These are phyloP conservation scores for Paraconiothyrium sp. DNA, from an alignment of 2,329 filamentous ascomycete species.

Conservation along the genomic window DNA sequence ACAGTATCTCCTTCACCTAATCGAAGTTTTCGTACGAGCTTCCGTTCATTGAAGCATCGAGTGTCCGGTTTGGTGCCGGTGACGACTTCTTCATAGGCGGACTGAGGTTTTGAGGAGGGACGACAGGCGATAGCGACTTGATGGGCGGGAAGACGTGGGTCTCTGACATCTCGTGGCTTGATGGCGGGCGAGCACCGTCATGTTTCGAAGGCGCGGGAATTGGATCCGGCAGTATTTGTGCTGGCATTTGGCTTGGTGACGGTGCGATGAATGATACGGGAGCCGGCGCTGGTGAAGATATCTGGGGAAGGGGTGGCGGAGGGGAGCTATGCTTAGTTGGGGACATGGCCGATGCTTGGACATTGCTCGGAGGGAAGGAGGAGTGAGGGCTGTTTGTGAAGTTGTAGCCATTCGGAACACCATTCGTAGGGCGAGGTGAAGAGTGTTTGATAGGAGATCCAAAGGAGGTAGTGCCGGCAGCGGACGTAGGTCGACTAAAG, in stretches of 20 bases:
- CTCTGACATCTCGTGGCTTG: constrained; percentile 45
- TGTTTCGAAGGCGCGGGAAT: constrained; percentile 60
- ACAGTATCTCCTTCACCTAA: background rate
- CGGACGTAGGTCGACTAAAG: constrained; percentile 45
- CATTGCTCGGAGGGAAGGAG: constrained; percentile 54
- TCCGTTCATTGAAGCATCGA: constrained; percentile 12
- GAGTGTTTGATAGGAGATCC: constrained; percentile 49
- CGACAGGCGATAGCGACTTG: constrained; percentile 66
- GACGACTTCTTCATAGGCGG: constrained; percentile 66
- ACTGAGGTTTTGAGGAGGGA: constrained; percentile 65
- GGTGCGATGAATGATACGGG: constrained; percentile 35
- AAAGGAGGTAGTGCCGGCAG: constrained; percentile 32
- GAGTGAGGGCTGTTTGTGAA: constrained; percentile 55
- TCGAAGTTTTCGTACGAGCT: constrained; percentile 10
- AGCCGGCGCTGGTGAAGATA: constrained; percentile 41
- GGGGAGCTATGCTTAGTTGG: constrained; percentile 52
- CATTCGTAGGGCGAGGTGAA: constrained; percentile 47
- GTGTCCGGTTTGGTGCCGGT: constrained; percentile 34
- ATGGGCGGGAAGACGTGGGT: constrained; percentile 66
- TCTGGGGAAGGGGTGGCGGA: constrained; percentile 44
- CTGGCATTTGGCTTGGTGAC: constrained; percentile 42
- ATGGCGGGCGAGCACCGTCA: constrained; percentile 44
- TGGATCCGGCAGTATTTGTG: constrained; percentile 46
- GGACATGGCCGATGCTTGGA: constrained; percentile 47
- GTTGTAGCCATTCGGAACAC: constrained; percentile 41